phyloP scores from a whole-genome alignment of 2,329 filamentous ascomycete species.

The Ceratocystis huliohia region DNA sequence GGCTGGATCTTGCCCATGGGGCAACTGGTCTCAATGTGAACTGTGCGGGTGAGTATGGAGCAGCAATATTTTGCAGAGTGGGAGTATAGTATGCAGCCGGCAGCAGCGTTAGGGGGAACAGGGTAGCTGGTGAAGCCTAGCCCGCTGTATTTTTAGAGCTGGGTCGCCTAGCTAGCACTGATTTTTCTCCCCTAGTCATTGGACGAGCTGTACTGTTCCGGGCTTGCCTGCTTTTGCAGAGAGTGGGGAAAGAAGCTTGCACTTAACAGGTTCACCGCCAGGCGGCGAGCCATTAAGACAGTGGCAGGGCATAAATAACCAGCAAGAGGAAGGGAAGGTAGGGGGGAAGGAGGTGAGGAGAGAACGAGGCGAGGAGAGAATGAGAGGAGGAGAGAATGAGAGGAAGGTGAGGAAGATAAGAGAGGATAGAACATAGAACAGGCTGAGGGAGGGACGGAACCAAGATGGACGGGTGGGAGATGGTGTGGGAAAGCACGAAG shows the following conservation, averaged over 20 bases:
- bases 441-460: neutral
- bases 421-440: neutral
- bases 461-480: neutral
- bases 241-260: neutral
- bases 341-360: neutral
- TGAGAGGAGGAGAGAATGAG: neutral
- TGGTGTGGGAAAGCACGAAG: neutral
- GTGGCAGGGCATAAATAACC: constrained; percentile 3
- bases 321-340: neutral
- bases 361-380: neutral
- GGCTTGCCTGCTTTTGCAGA: too few species aligned
- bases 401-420: neutral
- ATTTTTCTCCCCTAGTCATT: too few species aligned
- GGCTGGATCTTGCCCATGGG: neutral
- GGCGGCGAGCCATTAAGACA: neutral
- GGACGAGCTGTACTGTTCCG: too few species aligned
- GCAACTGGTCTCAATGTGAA: neutral
- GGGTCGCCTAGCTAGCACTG: too few species aligned
- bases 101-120: too few species aligned
- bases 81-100: too few species aligned
- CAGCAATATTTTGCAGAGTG: neutral
- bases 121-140: too few species aligned
- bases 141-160: too few species aligned
- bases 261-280: neutral
- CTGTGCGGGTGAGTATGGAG: neutral